Evolutionary conservation across 2,329 filamentous ascomycete genomes (phyloP).

Genomic region (Eurotiales sp.): DNA sequence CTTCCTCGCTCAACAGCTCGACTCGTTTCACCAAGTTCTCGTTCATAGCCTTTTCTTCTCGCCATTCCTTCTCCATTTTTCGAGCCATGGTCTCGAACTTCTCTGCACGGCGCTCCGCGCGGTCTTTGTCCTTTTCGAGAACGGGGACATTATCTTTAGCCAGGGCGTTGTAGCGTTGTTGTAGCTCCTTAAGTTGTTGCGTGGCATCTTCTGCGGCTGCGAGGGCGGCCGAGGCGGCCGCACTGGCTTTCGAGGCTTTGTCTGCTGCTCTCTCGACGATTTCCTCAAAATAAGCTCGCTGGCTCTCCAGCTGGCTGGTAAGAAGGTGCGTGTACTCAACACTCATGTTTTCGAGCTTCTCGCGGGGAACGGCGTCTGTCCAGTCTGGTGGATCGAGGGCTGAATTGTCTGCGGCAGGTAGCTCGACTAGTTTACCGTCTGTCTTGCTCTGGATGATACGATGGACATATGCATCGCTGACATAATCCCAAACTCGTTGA

Average conservation of each 20-base stretch:
- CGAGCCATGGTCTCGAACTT: slow-evolving; percentile 74
- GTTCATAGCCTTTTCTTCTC: slow-evolving; percentile 83
- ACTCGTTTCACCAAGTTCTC: slow-evolving; percentile 77
- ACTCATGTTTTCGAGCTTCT: slow-evolving; percentile 73
- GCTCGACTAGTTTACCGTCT: slow-evolving; percentile 85
- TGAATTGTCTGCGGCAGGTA: slow-evolving; percentile 59
- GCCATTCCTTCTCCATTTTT: slow-evolving; percentile 68
- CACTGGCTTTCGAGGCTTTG: slow-evolving; percentile 73
- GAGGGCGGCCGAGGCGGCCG: slow-evolving; percentile 51
- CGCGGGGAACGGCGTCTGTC: slow-evolving; percentile 47
- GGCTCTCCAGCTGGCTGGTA: slow-evolving; percentile 86
- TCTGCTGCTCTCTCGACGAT: slow-evolving; percentile 83
- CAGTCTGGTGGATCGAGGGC: slow-evolving; percentile 41
- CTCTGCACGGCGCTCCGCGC: slow-evolving; percentile 63
- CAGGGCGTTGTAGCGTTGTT: slow-evolving; percentile 52
- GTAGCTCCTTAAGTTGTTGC: slow-evolving; percentile 53
- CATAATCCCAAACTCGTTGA: slow-evolving; percentile 97
- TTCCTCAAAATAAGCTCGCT: slow-evolving; percentile 91
- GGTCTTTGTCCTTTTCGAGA: slow-evolving; percentile 69
- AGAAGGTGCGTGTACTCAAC: slow-evolving; percentile 93
- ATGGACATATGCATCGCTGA: slow-evolving; percentile 92
- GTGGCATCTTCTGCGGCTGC: slow-evolving; percentile 62
- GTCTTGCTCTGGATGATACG: slow-evolving; percentile 90
- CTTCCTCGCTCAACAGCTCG: slow-evolving; percentile 60
- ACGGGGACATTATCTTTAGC: slow-evolving; percentile 56